A percentile compares a stretch with the other conserved stretches of the same genome.
phyloP scores from a whole-genome alignment of 331 rosid genomes.

The Cydonia oblonga region DNA sequence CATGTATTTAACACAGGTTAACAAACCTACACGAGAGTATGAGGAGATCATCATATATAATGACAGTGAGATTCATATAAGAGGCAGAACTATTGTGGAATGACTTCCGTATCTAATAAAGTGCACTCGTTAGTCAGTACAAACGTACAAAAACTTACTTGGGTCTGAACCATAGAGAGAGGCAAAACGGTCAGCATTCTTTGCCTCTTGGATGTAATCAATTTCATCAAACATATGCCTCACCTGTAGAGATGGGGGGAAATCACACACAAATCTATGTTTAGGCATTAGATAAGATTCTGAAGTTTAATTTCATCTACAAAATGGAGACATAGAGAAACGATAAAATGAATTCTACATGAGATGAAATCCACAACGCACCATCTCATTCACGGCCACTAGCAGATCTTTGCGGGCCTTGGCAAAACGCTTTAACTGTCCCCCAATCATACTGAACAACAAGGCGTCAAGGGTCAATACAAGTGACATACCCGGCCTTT shows the following conservation, averaged over 20 bases:
- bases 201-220: conserved; percentile 80
- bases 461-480: conserved; percentile 91
- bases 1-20: background rate
- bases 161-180: conserved; percentile 52
- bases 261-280: background rate
- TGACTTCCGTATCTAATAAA: background rate
- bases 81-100: background rate
- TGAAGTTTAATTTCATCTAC: background rate
- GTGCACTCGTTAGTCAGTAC: conserved; percentile 1
- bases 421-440: conserved; percentile 78
- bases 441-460: conserved; percentile 91
- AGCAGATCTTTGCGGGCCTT: conserved; percentile 85
- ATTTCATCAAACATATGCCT: conserved; percentile 99
- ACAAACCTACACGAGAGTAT: background rate
- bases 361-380: conserved; percentile 20
- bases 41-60: background rate
- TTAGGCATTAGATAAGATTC: background rate
- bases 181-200: conserved; percentile 86
- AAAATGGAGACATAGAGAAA: background rate
- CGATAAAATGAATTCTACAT: background rate
- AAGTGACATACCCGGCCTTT: conserved; percentile 96
- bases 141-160: conserved; percentile 39
- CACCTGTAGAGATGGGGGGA: too few relatives aligned
- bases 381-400: conserved; percentile 96
- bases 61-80: background rate